phyloP scores from a whole-genome alignment of 352 stramenopile genomes.

The Phytophthora syringae region DNA sequence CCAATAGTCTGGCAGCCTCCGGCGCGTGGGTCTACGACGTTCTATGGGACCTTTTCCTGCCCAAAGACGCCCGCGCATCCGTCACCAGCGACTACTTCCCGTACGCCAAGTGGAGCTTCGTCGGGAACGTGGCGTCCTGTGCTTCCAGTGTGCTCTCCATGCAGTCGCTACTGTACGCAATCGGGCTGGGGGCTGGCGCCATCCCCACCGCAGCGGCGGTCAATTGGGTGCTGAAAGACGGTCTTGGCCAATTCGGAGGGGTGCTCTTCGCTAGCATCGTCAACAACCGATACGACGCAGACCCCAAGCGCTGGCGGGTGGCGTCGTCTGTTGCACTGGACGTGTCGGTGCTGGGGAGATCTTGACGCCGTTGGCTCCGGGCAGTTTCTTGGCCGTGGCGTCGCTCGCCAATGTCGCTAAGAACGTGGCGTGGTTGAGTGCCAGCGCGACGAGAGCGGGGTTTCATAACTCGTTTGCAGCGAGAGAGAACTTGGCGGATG shows the following conservation, averaged over 20 bases:
- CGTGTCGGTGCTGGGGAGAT: conserved; percentile 92
- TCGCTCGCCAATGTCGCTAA: conserved; percentile 93
- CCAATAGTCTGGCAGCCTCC: conserved; percentile 24
- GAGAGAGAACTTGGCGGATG: conserved; percentile 94
- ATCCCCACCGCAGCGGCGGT: conserved; percentile 91
- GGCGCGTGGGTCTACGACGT: conserved; percentile 52
- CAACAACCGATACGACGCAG: conserved; percentile 94
- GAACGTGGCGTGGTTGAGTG: conserved; percentile 96
- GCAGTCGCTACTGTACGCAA: conserved; percentile 93
- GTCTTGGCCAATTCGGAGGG: conserved; percentile 95
- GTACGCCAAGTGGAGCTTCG: conserved; percentile 91
- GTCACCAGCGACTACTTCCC: conserved; percentile 87
- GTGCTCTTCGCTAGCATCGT: conserved; percentile 94
- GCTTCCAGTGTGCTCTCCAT: conserved; percentile 93
- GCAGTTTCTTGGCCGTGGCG: conserved; percentile 91
- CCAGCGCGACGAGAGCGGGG: conserved; percentile 92
- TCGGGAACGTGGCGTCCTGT: conserved; percentile 79
- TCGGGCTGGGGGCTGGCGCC: conserved; percentile 91
- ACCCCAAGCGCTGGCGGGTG: conserved; percentile 95
- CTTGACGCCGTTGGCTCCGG: conserved; percentile 75
- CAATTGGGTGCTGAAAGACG: conserved; percentile 98
- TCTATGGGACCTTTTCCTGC: conserved; percentile 88
- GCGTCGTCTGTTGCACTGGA: conserved; percentile 92
- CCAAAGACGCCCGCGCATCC: conserved; percentile 85
- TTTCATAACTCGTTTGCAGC: conserved; percentile 95